Evolutionary conservation across 306 rosid species (phyloP), one percentile per base, ranked within the genome.

Genomic region (Cicer cuneatum): DNA sequence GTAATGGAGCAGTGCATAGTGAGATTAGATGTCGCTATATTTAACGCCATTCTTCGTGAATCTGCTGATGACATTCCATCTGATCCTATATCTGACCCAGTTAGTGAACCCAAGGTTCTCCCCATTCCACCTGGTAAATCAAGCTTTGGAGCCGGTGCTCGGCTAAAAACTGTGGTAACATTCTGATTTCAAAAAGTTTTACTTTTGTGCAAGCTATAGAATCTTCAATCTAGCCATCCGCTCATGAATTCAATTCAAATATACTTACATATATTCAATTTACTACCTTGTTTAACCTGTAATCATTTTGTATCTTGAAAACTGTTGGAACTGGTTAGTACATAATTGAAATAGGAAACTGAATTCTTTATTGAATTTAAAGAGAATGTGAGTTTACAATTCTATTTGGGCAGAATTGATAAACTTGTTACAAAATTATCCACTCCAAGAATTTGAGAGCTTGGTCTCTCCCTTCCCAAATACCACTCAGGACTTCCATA

Each of bases 1-100:
- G 82, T 94, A 82, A 94, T 94, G 99, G 98, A 94, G 89, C 98
- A 94, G 81, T 94, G 92, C 13, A 91, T 92, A 78, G 86, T 87
- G 14, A 90, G 99, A 86, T 79, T 94, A 85, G 98, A 94, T 86
- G 90, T 92, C 79, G 99, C 99, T 11, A 92, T 94, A 96, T 90
- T 94, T 85, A 94, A 94, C 84, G 99, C 99, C 67, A 87, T 94
- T 86, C 99, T 94, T 77, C 98, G 98, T 53, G 93, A 92, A 81
- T 90, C 98, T 54, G 88, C 82, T 19, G 96, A 94, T 49, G 97
- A 87, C 73, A 92, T 89, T 47, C 99, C 99, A 47, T 86, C 96
- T 7, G 96, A 94, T 85, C 99, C 99, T 72, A 90, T 92, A 72
- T 94, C 98, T 3, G 99, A 94, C 47, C 99, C 99, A 76, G 89